phyloP scores from a whole-genome alignment of 768 basidiomycete genomes.

The Podaxis sp. region DNA sequence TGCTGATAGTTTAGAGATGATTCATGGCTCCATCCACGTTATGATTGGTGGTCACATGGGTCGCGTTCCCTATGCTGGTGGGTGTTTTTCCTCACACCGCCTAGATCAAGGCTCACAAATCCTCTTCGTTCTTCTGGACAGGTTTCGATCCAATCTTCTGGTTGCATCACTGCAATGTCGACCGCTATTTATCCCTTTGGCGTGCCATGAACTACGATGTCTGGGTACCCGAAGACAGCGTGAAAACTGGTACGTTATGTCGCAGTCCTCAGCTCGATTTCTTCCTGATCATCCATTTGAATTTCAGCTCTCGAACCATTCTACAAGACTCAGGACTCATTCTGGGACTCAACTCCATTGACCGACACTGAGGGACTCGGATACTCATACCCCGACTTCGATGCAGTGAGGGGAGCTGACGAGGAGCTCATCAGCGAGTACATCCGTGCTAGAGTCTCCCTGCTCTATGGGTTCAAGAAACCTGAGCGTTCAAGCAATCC shows the following conservation, averaged over 20 bases:
- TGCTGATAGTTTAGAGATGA: conserved; percentile 48
- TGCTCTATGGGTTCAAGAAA: conserved; percentile 30
- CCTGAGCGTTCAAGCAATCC: neutral
- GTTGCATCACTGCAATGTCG: conserved; percentile 54
- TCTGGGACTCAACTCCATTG: conserved; percentile 39
- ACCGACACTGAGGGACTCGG: conserved; percentile 32
- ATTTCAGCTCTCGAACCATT: conserved; percentile 45
- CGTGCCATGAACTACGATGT: conserved; percentile 41
- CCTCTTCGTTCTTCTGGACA: conserved; percentile 12
- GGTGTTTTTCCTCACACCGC: conserved; percentile 1
- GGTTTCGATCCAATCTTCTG: conserved; percentile 57
- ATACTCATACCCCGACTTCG: conserved; percentile 55
- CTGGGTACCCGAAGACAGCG: conserved; percentile 34
- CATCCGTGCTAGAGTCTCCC: conserved; percentile 34
- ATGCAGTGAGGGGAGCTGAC: conserved; percentile 33
- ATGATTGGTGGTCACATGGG: conserved; percentile 44
- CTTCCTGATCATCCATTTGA: neutral
- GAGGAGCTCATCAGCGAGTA: conserved; percentile 26
- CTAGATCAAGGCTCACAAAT: too few species aligned
- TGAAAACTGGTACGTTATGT: conserved; percentile 31
- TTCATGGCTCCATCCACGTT: conserved; percentile 49
- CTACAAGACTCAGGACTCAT: conserved; percentile 36
- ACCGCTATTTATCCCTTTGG: conserved; percentile 54
- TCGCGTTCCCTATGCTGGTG: conserved; percentile 40
- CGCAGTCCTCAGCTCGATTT: conserved; percentile 7